Evolutionary conservation across 2,329 filamentous ascomycete genomes (phyloP).

Genomic region (Piedraia hortae): DNA sequence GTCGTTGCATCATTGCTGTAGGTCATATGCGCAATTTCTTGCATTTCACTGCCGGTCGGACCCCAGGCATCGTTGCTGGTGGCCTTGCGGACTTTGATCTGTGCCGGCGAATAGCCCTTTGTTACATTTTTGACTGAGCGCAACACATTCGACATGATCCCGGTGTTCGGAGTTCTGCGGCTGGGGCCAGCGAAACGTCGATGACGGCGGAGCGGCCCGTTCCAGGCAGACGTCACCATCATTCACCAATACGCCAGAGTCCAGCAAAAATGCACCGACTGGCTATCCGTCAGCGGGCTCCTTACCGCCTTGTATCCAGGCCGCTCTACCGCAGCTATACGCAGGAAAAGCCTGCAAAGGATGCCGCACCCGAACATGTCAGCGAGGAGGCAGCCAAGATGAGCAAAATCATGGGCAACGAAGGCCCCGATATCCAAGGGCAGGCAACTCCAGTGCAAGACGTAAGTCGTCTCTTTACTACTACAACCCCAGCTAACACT

Average conservation of each 20-base stretch:
- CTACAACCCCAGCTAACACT: background rate
- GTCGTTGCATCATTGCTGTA: conserved; percentile 89
- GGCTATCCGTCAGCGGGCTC: no score
- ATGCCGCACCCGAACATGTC: no score
- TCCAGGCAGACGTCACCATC: no score
- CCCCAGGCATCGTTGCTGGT: conserved; percentile 99
- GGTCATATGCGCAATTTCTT: conserved; percentile 90
- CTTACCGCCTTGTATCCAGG: no score
- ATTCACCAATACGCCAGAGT: background rate
- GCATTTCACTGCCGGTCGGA: conserved; percentile 92
- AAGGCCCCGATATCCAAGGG: conserved; percentile 29
- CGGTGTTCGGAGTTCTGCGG: conserved; percentile 1
- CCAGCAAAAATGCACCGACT: conserved; percentile 1
- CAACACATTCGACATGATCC: conserved; percentile 82
- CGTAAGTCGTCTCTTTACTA: conserved; percentile 15
- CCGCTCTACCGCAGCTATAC: no score
- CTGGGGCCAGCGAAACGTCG: no score
- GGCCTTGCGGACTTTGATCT: conserved; percentile 96
- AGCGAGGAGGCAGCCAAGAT: conserved; percentile 37
- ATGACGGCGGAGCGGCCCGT: no score
- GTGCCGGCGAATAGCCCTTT: conserved; percentile 86
- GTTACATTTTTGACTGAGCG: conserved; percentile 97
- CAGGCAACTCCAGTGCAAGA: conserved; percentile 40
- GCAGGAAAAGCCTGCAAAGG: no score
- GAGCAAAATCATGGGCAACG: conserved; percentile 27